Percentiles rank a stretch among this genome's conserved stretches.
These are phyloP conservation scores for Backusella tarrabulga DNA, from an alignment of 192 early-diverging fungal genomes.

Conservation along the genomic window DNA sequence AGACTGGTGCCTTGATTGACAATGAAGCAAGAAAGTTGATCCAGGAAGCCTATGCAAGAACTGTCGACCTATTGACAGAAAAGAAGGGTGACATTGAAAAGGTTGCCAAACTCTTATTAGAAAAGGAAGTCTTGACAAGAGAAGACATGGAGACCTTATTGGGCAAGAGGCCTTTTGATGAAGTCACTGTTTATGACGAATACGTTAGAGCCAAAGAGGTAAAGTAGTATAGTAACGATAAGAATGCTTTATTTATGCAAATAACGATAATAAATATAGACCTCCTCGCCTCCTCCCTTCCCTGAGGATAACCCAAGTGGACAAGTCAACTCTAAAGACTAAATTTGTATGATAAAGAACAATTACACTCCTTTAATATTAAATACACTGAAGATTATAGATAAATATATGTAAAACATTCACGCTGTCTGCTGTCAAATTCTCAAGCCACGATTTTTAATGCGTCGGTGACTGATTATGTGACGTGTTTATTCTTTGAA, in stretches of 20 bases:
- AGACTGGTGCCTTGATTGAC: conserved; percentile 93
- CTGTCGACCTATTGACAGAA: conserved; percentile 79
- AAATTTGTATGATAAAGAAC: neutral
- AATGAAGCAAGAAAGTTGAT: conserved; percentile 89
- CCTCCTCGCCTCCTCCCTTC: conserved; percentile 18
- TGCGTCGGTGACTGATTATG: neutral
- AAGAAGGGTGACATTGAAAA: conserved; percentile 86
- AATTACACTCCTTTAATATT: neutral
- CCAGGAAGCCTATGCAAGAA: conserved; percentile 77
- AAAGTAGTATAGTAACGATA: neutral
- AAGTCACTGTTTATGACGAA: conserved; percentile 70
- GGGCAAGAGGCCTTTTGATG: conserved; percentile 81
- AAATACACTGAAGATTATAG: neutral
- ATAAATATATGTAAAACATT: neutral
- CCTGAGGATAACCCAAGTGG: conserved; percentile 11
- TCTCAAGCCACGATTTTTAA: neutral
- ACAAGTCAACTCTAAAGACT: neutral
- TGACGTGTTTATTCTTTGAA: neutral
- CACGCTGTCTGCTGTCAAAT: neutral
- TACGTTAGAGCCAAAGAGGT: conserved; percentile 45
- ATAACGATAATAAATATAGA: neutral
- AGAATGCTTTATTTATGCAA: neutral
- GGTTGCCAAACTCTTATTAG: conserved; percentile 87
- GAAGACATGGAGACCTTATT: conserved; percentile 94
- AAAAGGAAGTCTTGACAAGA: conserved; percentile 95